Evolutionary conservation across 208 protist species (phyloP).

Genomic region (Trypanosoma theileri): DNA sequence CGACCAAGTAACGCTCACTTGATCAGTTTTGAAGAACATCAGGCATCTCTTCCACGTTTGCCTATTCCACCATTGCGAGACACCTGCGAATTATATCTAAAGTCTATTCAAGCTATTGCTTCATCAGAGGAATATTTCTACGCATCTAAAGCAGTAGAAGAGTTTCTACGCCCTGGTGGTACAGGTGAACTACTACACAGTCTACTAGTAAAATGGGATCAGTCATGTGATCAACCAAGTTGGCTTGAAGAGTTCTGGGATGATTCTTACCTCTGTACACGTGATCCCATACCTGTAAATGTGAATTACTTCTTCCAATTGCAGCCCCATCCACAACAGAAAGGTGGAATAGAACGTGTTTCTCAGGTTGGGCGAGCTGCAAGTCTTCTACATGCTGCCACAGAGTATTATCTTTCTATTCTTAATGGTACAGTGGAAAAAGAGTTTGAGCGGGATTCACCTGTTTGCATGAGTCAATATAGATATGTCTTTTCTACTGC

Average conservation of each 20-base stretch:
- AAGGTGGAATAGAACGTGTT: conserved; percentile 1
- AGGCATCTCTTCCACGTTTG: conserved; percentile 26
- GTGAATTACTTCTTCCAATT: conserved; percentile 59
- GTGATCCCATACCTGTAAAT: conserved; percentile 45
- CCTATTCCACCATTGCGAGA: conserved; percentile 35
- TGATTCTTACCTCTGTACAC: conserved; percentile 38
- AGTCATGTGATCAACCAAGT: conserved; percentile 23
- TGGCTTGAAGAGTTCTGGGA: conserved; percentile 47
- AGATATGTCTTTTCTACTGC: conserved; percentile 38
- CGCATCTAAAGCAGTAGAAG: conserved; percentile 20
- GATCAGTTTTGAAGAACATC: conserved; percentile 27
- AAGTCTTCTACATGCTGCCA: conserved; percentile 40
- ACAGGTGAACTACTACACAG: conserved; percentile 30
- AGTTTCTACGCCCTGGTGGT: conserved; percentile 28
- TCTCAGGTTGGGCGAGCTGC: conserved; percentile 44
- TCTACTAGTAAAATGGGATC: conserved; percentile 29
- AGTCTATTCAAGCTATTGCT: conserved; percentile 32
- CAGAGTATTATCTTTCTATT: conserved; percentile 34
- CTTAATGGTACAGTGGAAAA: conserved; percentile 24
- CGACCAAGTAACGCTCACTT: neutral
- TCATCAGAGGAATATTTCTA: conserved; percentile 37
- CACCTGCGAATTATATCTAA: conserved; percentile 36
- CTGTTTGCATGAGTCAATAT: conserved; percentile 52
- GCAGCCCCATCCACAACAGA: conserved; percentile 24
- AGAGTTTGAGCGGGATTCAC: conserved; percentile 35